These are phyloP conservation scores for Chrysochromulina tobinii DNA, from an alignment of 78 protist species.

Conservation along the genomic window DNA sequence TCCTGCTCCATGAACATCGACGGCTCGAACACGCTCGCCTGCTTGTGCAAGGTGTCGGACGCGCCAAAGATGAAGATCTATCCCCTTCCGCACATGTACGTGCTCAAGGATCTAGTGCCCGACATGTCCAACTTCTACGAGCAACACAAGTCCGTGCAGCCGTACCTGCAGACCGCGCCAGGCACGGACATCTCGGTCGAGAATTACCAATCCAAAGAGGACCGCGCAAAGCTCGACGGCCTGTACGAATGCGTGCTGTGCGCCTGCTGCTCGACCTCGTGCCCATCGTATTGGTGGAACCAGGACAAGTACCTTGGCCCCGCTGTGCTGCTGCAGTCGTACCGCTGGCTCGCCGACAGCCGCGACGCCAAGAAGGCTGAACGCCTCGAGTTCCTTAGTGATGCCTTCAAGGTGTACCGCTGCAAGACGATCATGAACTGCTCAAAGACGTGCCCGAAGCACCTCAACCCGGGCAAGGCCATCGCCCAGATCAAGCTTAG, in stretches of 20 bases:
- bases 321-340: conserved; percentile 65
- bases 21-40: conserved; percentile 61
- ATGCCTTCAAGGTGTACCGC: conserved; percentile 45
- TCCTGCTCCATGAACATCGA: conserved; percentile 65
- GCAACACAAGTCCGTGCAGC: conserved; percentile 61
- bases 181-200: not conserved
- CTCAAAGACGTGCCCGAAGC: conserved; percentile 60
- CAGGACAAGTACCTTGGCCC: conserved; percentile 64
- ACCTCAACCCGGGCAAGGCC: conserved; percentile 63
- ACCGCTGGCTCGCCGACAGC: conserved; percentile 65
- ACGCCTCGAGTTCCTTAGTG: conserved; percentile 48
- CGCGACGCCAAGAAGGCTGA: conserved; percentile 41
- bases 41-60: conserved; percentile 32
- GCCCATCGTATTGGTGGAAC: conserved; percentile 66
- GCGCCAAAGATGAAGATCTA: conserved; percentile 18
- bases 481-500: conserved; percentile 24
- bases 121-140: conserved; percentile 54
- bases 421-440: conserved; percentile 69
- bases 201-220: conserved; percentile 39
- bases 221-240: conserved; percentile 49
- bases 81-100: conserved; percentile 68
- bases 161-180: conserved; percentile 14
- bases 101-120: conserved; percentile 60
- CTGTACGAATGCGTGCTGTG: conserved; percentile 62
- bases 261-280: conserved; percentile 67